Conservation (phyloP, 1,284 basidiomycete genomes). For the Ustilago cynodontis region DNA sequence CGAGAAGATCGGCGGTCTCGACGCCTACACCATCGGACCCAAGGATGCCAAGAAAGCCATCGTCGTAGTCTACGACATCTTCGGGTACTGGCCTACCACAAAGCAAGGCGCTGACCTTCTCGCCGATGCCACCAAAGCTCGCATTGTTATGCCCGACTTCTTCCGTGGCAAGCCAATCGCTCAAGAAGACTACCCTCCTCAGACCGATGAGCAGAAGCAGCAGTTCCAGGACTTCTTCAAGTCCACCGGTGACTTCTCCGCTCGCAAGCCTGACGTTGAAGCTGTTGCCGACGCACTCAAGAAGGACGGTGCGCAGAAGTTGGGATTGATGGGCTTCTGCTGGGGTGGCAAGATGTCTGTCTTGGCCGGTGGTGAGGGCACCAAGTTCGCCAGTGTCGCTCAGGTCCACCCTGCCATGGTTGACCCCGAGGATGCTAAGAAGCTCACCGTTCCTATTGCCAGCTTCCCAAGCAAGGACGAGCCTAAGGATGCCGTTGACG, state of each 20-base stretch:
- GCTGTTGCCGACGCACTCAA: conserved; percentile 73
- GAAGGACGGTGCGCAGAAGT: conserved; percentile 72
- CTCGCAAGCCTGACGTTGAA: conserved; percentile 73
- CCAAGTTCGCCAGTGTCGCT: conserved; percentile 55
- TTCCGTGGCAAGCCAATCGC: conserved; percentile 75
- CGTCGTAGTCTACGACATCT: conserved; percentile 77
- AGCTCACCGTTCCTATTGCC: conserved; percentile 75
- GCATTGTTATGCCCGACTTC: conserved; percentile 78
- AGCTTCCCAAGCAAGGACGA: conserved; percentile 78
- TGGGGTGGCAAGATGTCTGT: conserved; percentile 62
- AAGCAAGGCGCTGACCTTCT: conserved; percentile 75
- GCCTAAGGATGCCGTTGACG: conserved; percentile 72
- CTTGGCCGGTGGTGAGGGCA: conserved; percentile 45
- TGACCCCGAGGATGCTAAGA: conserved; percentile 74
- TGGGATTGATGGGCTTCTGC: conserved; percentile 73
- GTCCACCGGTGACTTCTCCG: conserved; percentile 70
- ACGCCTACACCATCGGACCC: conserved; percentile 66
- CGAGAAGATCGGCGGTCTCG: conserved; percentile 54
- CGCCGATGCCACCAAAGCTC: conserved; percentile 70
- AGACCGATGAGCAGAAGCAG: conserved; percentile 70
- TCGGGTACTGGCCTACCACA: conserved; percentile 74
- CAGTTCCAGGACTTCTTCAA: conserved; percentile 73
- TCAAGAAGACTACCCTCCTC: conserved; percentile 74
- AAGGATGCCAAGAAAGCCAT: conserved; percentile 74
- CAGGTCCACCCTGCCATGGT: conserved; percentile 72